phyloP scores from a whole-genome alignment of 352 stramenopile species.

The Phytophthora niederhauseri region DNA sequence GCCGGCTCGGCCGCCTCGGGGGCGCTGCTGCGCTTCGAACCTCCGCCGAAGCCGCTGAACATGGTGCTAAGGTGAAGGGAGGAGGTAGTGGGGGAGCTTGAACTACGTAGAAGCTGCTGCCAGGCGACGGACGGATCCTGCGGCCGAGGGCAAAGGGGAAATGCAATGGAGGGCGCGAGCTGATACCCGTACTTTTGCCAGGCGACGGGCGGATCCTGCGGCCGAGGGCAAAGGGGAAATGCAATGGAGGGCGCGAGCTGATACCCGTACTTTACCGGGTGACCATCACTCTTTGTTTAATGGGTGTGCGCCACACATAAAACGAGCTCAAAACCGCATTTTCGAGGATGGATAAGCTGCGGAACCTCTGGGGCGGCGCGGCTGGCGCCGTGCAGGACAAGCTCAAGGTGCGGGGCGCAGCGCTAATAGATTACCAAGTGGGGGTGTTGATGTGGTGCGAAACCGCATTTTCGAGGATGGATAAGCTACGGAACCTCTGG shows the following conservation, averaged over 20 bases:
- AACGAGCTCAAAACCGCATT: conserved; percentile 9
- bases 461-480: conserved; percentile 22
- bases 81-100: background rate
- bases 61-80: conserved; percentile 33
- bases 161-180: conserved; percentile 39
- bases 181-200: conserved; percentile 25
- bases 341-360: conserved; percentile 36
- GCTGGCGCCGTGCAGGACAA: conserved; percentile 33
- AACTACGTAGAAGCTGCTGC: conserved; percentile 6
- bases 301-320: conserved; percentile 16
- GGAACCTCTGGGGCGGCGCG: conserved; percentile 19
- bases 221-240: conserved; percentile 30
- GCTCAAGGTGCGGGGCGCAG: conserved; percentile 23
- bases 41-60: conserved; percentile 70
- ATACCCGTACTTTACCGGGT: conserved; percentile 30
- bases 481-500: conserved; percentile 35
- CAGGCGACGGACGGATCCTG: conserved; percentile 10
- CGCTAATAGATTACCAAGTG: background rate
- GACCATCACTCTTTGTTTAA: conserved; percentile 23
- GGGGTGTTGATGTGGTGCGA: background rate
- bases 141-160: conserved; percentile 24
- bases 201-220: conserved; percentile 11
- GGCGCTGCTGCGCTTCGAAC: conserved; percentile 40
- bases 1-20: conserved; percentile 29
- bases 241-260: conserved; percentile 36